These are phyloP conservation scores for Malus orientalis DNA, from an alignment of 306 rosid genomes.

Conservation along the genomic window DNA sequence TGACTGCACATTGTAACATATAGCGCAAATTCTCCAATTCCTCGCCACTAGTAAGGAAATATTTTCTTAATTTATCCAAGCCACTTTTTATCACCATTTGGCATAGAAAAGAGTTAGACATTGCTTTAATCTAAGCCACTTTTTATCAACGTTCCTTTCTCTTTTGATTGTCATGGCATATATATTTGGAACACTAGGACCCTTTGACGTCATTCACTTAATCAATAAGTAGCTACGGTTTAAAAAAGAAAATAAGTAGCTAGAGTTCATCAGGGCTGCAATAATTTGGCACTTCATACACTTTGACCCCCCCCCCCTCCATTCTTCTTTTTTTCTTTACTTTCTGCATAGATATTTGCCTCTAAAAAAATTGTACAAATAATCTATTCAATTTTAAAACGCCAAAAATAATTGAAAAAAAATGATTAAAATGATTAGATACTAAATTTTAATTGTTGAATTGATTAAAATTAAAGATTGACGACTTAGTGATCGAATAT, in stretches of 20 bases:
- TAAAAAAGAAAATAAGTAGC: not conserved
- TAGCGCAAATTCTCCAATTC: not conserved
- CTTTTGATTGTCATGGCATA: conserved; percentile 3
- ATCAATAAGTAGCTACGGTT: not conserved
- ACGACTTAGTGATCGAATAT: too few relatives aligned
- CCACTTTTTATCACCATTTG: not conserved
- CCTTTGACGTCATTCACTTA: conserved; percentile 9
- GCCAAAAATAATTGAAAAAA: not conserved
- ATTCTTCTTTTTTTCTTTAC: not conserved
- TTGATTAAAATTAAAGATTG: not conserved
- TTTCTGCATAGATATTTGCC: not conserved
- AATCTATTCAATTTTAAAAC: not conserved
- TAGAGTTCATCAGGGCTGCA: not conserved
- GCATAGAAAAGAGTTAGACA: not conserved
- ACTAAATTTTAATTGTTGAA: not conserved
- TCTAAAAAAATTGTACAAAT: not conserved
- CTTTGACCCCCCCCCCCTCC: not conserved
- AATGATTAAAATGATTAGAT: too few relatives aligned
- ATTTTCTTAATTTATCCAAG: not conserved
- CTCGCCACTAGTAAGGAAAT: not conserved
- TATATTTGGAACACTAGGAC: not conserved
- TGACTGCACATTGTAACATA: not conserved
- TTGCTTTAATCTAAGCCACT: not conserved
- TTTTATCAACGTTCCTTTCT: not conserved
- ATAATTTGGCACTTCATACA: not conserved